Conservation (phyloP, 805 yeast species). For the Kodamaea sagamina region DNA sequence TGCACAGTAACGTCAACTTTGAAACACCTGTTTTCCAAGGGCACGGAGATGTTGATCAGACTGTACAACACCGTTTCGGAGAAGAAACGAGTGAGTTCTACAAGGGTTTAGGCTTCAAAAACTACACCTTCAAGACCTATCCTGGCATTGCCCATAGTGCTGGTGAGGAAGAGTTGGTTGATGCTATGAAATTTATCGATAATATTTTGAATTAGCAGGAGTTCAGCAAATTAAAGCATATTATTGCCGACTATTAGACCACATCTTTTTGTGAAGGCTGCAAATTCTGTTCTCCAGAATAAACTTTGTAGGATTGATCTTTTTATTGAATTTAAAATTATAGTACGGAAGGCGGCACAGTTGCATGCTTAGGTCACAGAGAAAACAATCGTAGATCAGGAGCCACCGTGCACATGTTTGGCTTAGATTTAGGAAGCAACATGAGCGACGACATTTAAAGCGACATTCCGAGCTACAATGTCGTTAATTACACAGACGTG, state of each 20-base stretch:
- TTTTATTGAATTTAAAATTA: too few species aligned
- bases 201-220: slow-evolving; percentile 19
- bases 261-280: too few species aligned
- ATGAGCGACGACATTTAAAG: not conserved
- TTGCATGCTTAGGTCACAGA: too few species aligned
- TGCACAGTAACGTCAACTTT: slow-evolving; percentile 42
- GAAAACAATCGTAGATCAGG: too few species aligned
- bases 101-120: slow-evolving; percentile 46
- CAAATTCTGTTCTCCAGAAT: too few species aligned
- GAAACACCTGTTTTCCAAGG: slow-evolving; percentile 83
- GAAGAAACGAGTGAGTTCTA: slow-evolving; percentile 46
- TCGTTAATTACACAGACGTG: not conserved
- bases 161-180: slow-evolving; percentile 63
- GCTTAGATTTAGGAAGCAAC: too few species aligned
- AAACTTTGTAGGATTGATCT: too few species aligned
- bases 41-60: slow-evolving; percentile 79
- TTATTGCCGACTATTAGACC: too few species aligned
- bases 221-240: too few species aligned
- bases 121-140: slow-evolving; percentile 52
- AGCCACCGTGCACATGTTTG: not conserved
- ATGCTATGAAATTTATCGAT: slow-evolving; percentile 42
- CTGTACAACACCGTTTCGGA: slow-evolving; percentile 50
- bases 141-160: slow-evolving; percentile 69
- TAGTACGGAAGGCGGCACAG: too few species aligned
- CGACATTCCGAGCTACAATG: not conserved